These are phyloP conservation scores for Candida khao-thaluensis DNA, from an alignment of 805 yeast genomes.

Conservation along the genomic window DNA sequence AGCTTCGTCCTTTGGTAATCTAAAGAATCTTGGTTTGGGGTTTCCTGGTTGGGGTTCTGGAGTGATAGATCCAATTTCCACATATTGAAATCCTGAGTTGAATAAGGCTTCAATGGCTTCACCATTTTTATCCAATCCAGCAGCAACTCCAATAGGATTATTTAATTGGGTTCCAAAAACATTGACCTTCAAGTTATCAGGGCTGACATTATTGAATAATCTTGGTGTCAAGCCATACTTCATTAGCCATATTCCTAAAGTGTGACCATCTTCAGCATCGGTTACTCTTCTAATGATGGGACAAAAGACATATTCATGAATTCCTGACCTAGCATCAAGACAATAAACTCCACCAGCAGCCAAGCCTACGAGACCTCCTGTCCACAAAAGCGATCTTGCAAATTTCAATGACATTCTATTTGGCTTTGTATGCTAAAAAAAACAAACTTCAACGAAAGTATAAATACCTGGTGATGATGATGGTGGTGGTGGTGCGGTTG, in stretches of 20 bases:
- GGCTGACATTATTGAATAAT: constrained; percentile 52
- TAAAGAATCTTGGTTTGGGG: constrained; percentile 88
- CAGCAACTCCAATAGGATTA: constrained; percentile 90
- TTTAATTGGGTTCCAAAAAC: constrained; percentile 67
- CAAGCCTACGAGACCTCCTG: constrained; percentile 20
- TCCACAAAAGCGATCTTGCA: background rate
- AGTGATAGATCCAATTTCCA: constrained; percentile 91
- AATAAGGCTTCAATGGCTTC: constrained; percentile 84
- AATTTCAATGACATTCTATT: constrained; percentile 2
- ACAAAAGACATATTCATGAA: constrained; percentile 78
- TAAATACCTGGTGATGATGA: background rate
- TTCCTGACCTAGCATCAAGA: constrained; percentile 75
- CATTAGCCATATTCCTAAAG: constrained; percentile 66
- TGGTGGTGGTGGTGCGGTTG: constrained; percentile 4
- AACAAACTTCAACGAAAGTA: background rate
- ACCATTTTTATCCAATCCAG: constrained; percentile 93
- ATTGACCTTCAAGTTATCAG: constrained; percentile 50
- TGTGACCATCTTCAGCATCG: constrained; percentile 87
- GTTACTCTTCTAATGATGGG: constrained; percentile 69
- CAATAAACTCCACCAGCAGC: constrained; percentile 42
- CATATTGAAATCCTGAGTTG: constrained; percentile 79
- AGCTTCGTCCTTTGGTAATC: constrained; percentile 81
- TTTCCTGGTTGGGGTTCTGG: constrained; percentile 94
- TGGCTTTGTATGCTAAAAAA: background rate
- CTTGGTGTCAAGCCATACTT: constrained; percentile 68